These are phyloP conservation scores for Nakazawaea wickerhamii DNA, from an alignment of 805 yeast species.

Conservation along the genomic window DNA sequence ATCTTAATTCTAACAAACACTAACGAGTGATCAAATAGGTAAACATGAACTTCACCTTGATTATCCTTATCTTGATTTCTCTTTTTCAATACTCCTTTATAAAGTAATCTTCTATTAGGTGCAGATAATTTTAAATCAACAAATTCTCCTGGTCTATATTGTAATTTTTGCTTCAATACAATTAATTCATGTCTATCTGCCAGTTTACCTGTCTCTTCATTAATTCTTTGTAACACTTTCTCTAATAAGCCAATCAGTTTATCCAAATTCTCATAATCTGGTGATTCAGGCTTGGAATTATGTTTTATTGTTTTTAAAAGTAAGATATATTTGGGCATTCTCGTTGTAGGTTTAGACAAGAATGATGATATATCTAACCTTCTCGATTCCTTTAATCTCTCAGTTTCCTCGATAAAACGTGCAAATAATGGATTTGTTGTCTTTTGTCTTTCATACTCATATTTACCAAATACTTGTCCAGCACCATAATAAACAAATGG, in stretches of 20 bases:
- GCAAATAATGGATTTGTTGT: constrained; percentile 86
- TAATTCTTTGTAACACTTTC: constrained; percentile 69
- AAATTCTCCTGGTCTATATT: constrained; percentile 75
- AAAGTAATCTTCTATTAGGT: constrained; percentile 72
- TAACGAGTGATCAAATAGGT: constrained; percentile 82
- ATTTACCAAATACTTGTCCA: constrained; percentile 90
- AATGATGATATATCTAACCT: constrained; percentile 91
- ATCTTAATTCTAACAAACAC: constrained; percentile 80
- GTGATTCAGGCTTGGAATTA: constrained; percentile 68
- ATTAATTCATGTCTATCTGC: constrained; percentile 88
- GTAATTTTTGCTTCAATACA: constrained; percentile 77
- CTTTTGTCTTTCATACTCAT: constrained; percentile 91
- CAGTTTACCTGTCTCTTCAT: constrained; percentile 87
- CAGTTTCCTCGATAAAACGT: constrained; percentile 89
- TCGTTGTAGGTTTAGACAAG: constrained; percentile 89
- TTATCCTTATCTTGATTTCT: constrained; percentile 68
- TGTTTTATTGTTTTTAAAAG: constrained; percentile 78
- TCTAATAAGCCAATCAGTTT: constrained; percentile 73
- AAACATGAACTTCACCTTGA: constrained; percentile 78
- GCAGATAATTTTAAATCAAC: constrained; percentile 82
- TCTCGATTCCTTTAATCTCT: constrained; percentile 76
- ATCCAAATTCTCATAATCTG: constrained; percentile 63
- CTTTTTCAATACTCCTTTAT: constrained; percentile 71
- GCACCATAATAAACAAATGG: constrained; percentile 94
- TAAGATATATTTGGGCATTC: constrained; percentile 92